Percentiles rank a stretch among this genome's conserved stretches.
These are phyloP conservation scores for Tricholoma saponaceum DNA, from an alignment of 768 basidiomycete genomes.

Conservation along the genomic window DNA sequence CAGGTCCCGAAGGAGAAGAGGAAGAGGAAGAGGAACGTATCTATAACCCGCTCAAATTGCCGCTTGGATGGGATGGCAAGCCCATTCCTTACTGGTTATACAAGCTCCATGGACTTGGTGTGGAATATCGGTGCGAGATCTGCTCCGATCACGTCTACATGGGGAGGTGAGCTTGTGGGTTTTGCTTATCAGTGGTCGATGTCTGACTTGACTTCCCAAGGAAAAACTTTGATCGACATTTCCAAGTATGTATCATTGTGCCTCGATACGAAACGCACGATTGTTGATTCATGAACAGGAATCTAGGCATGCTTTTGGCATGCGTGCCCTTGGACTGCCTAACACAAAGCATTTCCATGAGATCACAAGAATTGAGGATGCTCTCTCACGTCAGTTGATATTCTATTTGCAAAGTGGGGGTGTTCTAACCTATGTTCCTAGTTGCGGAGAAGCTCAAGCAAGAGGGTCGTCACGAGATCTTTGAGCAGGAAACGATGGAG, in stretches of 20 bases:
- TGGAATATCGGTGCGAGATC: slow-evolving; percentile 96
- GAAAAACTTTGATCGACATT: slow-evolving; percentile 96
- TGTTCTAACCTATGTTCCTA: slow-evolving; percentile 24
- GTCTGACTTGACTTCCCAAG: slow-evolving; percentile 30
- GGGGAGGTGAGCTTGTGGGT: slow-evolving; percentile 62
- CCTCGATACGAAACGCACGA: background rate
- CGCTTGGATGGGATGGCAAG: slow-evolving; percentile 97
- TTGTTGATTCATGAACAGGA: slow-evolving; percentile 48
- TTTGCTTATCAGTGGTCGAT: background rate
- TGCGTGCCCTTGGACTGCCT: slow-evolving; percentile 94
- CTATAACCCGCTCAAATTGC: slow-evolving; percentile 96
- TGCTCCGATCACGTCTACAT: slow-evolving; percentile 96
- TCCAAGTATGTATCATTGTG: slow-evolving; percentile 54
- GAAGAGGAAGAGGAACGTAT: slow-evolving; percentile 96
- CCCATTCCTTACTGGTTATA: slow-evolving; percentile 99
- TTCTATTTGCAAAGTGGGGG: background rate
- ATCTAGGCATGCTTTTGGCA: slow-evolving; percentile 95
- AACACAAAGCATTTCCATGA: slow-evolving; percentile 99
- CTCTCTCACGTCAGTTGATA: slow-evolving; percentile 73
- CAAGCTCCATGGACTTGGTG: slow-evolving; percentile 97
- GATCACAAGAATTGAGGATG: slow-evolving; percentile 96
- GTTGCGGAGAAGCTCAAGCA: slow-evolving; percentile 97
- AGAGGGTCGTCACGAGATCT: slow-evolving; percentile 93
- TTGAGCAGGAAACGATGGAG: slow-evolving; percentile 93
- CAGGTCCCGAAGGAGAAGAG: slow-evolving; percentile 59